A percentile compares a stretch with the other conserved stretches of the same genome.
phyloP scores from a whole-genome alignment of 148 eudicot species.

The Diospyros kaki region DNA sequence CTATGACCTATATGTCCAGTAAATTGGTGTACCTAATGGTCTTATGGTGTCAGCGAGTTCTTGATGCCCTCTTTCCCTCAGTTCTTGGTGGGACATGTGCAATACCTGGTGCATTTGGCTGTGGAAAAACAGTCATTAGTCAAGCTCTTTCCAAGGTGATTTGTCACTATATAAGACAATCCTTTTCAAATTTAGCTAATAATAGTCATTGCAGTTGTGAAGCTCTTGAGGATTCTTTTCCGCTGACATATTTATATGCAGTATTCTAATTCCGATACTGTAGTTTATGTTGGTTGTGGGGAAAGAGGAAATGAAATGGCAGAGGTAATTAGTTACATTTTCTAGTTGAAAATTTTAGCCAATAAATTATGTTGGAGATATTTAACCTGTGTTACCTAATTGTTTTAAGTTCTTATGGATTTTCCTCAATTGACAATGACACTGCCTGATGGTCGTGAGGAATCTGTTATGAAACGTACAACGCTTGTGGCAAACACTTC shows the following conservation, averaged over 20 bases:
- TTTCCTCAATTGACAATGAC: constrained; percentile 99
- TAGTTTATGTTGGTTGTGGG: constrained; percentile 98
- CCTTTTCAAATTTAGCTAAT: not conserved
- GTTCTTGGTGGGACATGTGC: constrained; percentile 99
- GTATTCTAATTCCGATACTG: constrained; percentile 99
- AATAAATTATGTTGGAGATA: not conserved
- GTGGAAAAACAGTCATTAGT: constrained; percentile 99
- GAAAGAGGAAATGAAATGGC: constrained; percentile 99
- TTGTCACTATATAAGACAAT: constrained; percentile 4
- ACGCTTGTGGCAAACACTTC: constrained; percentile 99
- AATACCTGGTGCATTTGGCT: constrained; percentile 99
- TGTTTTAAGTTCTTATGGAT: constrained; percentile 90
- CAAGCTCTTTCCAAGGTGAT: constrained; percentile 97
- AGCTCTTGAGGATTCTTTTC: constrained; percentile 8
- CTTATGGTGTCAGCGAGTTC: constrained; percentile 67
- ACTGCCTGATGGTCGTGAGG: constrained; percentile 98
- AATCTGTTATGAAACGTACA: constrained; percentile 98
- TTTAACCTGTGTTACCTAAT: not conserved
- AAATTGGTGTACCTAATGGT: not conserved
- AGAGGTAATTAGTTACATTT: constrained; percentile 53
- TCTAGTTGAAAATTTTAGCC: constrained; percentile 3
- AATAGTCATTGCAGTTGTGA: not conserved
- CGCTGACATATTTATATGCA: constrained; percentile 29
- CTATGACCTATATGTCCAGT: not conserved
- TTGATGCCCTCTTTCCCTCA: constrained; percentile 98